Evolutionary conservation across 1,284 basidiomycete species (phyloP), one percentile per base, ranked within the genome.

Genomic region (Porogramme epimiltina): DNA sequence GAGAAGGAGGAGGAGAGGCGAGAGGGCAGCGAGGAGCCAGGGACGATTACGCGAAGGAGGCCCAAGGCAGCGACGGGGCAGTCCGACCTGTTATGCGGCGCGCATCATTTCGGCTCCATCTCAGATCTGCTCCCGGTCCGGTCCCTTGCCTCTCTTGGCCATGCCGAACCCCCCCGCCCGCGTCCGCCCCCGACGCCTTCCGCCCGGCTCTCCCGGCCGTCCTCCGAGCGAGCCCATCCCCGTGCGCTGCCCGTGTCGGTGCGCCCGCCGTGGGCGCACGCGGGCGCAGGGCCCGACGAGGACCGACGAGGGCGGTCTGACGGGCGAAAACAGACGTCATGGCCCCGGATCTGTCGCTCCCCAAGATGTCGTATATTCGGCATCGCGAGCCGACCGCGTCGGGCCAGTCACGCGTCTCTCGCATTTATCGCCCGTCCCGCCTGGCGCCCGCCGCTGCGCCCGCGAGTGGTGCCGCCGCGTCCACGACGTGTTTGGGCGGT

Each of bases 61-160:
- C 26, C 37, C 43, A 25, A 34, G 19, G 10, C 43, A 47, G 48
- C 48, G 51, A 52, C 38, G 43, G 55, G 51, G 47, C 45, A 47
- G 53, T 58, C 56, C 56, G 42, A 49, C 56, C 52, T 55, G 53
- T 58, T 52, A 49, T 51, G 55, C 48, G 49, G 52, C 54, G 54
- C 54, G 54, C 58, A 59, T 59, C 58, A 56, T 45, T 45, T 59
- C 58, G 58, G 54, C 52, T 42, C 42, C 34, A 52, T 54, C 52
- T 54, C 47, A 57, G 49, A 59, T 59, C 34, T 42, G 26, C 28
- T 51, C 57, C 51, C 53, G n/a, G n/a, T 52, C 58, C 54, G 58
- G 52, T 42, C 45, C 54, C 26, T 47, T 56, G 42, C 49, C 51
- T 53, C 52, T 49, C 45, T 45, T 42, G 45, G 52, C 51, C 49